A percentile compares a stretch with the other conserved stretches of the same genome.
phyloP scores from a whole-genome alignment of 116 monocot genomes.

The Papilionanthe hybrid region DNA sequence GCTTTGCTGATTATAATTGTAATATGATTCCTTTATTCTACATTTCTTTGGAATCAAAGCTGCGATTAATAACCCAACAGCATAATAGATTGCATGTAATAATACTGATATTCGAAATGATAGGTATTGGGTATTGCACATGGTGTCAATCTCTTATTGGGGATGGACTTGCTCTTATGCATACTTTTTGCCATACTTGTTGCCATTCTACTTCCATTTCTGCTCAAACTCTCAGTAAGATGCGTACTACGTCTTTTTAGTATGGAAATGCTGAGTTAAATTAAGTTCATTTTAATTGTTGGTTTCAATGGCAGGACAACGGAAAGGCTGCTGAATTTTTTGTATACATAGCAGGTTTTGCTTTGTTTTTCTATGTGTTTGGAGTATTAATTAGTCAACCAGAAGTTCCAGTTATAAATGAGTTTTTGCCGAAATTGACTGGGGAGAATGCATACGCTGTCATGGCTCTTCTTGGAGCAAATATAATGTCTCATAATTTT shows the following conservation, averaged over 20 bases:
- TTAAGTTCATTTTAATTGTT: constrained; percentile 15
- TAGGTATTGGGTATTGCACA: constrained; percentile 64
- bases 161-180: constrained; percentile 35
- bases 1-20: neutral
- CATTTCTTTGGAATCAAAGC: neutral
- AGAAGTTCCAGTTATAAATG: constrained; percentile 48
- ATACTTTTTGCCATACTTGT: constrained; percentile 37
- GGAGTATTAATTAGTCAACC: constrained; percentile 61
- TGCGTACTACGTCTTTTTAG: neutral
- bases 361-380: constrained; percentile 49
- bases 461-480: constrained; percentile 77
- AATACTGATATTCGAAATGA: constrained; percentile 7
- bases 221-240: constrained; percentile 38
- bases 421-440: constrained; percentile 49
- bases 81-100: neutral
- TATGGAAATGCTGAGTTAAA: neutral
- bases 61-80: neutral
- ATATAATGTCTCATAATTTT: constrained; percentile 71
- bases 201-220: constrained; percentile 36
- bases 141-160: constrained; percentile 46
- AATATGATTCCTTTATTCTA: neutral
- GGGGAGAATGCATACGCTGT: constrained; percentile 55
- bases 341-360: constrained; percentile 29
- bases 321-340: constrained; percentile 32
- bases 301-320: constrained; percentile 26